Percentiles rank a stretch among this genome's conserved stretches.
Evolutionary conservation across 768 basidiomycete genomes (phyloP).

Genomic region (Boletellus ananas): DNA sequence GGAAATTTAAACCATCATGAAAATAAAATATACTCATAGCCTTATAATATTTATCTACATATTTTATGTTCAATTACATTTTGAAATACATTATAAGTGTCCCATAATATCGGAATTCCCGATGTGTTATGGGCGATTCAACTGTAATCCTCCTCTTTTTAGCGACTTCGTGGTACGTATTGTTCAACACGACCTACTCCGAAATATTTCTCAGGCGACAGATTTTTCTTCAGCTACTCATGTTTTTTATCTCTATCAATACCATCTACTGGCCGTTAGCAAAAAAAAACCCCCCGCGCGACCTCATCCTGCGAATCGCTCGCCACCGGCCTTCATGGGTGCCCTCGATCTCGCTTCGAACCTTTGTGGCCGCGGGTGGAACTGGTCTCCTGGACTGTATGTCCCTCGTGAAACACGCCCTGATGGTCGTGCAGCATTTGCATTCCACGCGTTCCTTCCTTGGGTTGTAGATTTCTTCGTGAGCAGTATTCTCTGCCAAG

Average conservation of each 20-base stretch:
- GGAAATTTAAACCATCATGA: too few relatives aligned
- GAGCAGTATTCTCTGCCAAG: slow-evolving; percentile 44
- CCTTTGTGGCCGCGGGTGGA: slow-evolving; percentile 61
- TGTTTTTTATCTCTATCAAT: not conserved
- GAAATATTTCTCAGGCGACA: not conserved
- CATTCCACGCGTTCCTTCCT: slow-evolving; percentile 32
- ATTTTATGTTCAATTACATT: too few relatives aligned
- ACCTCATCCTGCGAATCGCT: not conserved
- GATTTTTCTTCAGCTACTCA: not conserved
- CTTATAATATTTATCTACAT: too few relatives aligned
- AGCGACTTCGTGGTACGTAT: too few relatives aligned
- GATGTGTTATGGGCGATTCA: too few relatives aligned
- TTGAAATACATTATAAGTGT: too few relatives aligned
- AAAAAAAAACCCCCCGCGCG: not conserved
- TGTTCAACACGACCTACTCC: too few relatives aligned
- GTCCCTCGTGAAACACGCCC: slow-evolving; percentile 38
- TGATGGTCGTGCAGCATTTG: slow-evolving; percentile 36
- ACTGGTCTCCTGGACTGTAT: slow-evolving; percentile 44
- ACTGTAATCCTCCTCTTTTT: too few relatives aligned
- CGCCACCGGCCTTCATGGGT: not conserved
- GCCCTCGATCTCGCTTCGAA: slow-evolving; percentile 27
- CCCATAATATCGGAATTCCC: too few relatives aligned
- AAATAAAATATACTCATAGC: too few relatives aligned
- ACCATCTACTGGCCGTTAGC: not conserved
- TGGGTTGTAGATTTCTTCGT: slow-evolving; percentile 34